A percentile compares a stretch with the other conserved stretches of the same genome.
Conservation (phyloP, 2,329 filamentous ascomycete species). For the Colletotrichum orbiculare region DNA sequence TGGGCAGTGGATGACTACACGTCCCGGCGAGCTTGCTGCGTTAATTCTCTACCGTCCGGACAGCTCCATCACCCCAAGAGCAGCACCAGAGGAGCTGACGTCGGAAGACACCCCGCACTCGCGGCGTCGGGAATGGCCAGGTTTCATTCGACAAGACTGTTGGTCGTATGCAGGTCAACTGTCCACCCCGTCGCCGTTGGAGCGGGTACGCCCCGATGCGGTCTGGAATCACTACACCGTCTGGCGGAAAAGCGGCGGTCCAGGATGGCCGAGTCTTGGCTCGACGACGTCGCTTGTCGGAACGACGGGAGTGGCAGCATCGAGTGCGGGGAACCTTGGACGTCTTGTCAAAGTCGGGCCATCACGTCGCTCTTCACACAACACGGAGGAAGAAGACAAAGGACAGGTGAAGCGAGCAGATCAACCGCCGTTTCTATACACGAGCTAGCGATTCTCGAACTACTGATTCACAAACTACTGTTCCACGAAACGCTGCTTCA, state of each 20-base stretch:
- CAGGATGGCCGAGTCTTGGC: neutral
- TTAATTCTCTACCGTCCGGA: neutral
- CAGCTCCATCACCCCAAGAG: neutral
- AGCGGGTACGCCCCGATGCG: neutral
- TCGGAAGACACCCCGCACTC: constrained; percentile 5
- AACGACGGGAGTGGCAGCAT: neutral
- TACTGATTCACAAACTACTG: too few relatives aligned
- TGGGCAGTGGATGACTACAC: too few relatives aligned
- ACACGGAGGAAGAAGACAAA: neutral
- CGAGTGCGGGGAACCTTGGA: neutral
- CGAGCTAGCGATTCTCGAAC: neutral
- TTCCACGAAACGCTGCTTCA: too few relatives aligned
- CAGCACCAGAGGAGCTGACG: neutral
- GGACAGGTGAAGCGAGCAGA: neutral
- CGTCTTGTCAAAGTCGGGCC: neutral
- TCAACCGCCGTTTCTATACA: neutral
- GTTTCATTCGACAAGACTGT: constrained; percentile 1
- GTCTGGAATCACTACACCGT: neutral
- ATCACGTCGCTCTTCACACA: neutral
- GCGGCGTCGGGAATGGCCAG: constrained; percentile 30
- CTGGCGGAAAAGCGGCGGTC: constrained; percentile 12
- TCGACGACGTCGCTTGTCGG: constrained; percentile 23
- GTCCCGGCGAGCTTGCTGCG: neutral
- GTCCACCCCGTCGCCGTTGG: neutral
- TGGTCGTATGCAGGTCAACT: constrained; percentile 17